A percentile compares a stretch with the other conserved stretches of the same genome.
Evolutionary conservation across 371 early-diverging fungal species (phyloP).

Genomic region (Circinella umbellata): DNA sequence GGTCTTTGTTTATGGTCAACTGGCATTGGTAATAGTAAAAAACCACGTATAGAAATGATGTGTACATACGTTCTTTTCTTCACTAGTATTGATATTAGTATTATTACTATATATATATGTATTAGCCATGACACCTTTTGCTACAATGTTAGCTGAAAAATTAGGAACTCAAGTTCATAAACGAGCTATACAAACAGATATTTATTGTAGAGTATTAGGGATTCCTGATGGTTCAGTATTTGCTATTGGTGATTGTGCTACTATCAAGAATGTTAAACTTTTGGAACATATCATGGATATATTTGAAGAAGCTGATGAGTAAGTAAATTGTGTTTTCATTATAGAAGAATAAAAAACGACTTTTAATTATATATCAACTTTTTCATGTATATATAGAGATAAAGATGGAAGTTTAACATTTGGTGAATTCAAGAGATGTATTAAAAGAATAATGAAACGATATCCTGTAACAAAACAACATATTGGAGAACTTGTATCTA

Average conservation of each 20-base stretch:
- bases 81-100: background rate
- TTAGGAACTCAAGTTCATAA: conserved; percentile 57
- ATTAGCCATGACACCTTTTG: conserved; percentile 66
- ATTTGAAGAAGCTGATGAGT: conserved; percentile 55
- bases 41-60: conserved; percentile 19
- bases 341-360: too few species aligned
- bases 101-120: background rate
- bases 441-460: conserved; percentile 33
- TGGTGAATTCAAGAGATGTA: conserved; percentile 52
- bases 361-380: too few species aligned
- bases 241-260: conserved; percentile 90
- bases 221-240: conserved; percentile 66
- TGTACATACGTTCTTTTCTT: too few species aligned
- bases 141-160: conserved; percentile 50
- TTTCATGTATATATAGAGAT: conserved; percentile 27
- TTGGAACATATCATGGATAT: conserved; percentile 56
- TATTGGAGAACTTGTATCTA: conserved; percentile 44
- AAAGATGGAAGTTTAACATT: conserved; percentile 52
- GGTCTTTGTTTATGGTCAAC: conserved; percentile 88
- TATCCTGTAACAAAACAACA: conserved; percentile 64
- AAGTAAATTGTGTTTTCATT: conserved; percentile 17
- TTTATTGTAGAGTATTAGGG: conserved; percentile 68
- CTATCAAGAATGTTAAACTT: conserved; percentile 71
- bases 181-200: conserved; percentile 75
- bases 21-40: conserved; percentile 61